phyloP scores from a whole-genome alignment of 352 stramenopile species.

The Phytophthora sojae region DNA sequence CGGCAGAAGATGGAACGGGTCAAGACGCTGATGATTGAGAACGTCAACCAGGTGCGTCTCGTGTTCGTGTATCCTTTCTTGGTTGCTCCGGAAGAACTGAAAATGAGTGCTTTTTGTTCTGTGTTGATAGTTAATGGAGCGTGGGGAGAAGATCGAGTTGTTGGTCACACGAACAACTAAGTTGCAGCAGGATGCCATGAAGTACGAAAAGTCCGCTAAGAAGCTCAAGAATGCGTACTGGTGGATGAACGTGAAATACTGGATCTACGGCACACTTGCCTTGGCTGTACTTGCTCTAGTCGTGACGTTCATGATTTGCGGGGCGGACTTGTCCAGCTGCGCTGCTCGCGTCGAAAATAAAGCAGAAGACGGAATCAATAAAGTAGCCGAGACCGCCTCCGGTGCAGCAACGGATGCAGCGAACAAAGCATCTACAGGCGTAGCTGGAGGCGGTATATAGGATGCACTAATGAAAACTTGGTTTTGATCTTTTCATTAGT shows the following conservation, averaged over 20 bases:
- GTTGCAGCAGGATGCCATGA: constrained; percentile 96
- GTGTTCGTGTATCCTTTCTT: not conserved
- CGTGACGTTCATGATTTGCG: constrained; percentile 77
- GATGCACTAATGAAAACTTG: constrained; percentile 30
- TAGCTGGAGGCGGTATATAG: constrained; percentile 34
- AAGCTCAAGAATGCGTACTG: constrained; percentile 93
- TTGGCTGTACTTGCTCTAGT: constrained; percentile 69
- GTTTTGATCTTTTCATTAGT: constrained; percentile 37
- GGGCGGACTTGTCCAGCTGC: constrained; percentile 75
- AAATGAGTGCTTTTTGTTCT: constrained; percentile 2
- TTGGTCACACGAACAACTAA: constrained; percentile 89
- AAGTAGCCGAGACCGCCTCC: constrained; percentile 21
- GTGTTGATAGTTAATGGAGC: constrained; percentile 90
- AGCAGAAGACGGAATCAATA: constrained; percentile 43
- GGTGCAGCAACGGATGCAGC: constrained; percentile 27
- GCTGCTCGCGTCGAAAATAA: constrained; percentile 49
- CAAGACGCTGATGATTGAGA: constrained; percentile 99
- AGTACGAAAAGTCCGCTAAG: constrained; percentile 95
- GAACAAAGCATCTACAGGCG: constrained; percentile 32
- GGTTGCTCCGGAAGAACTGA: not conserved
- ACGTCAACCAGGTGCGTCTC: constrained; percentile 91
- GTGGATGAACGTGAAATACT: constrained; percentile 90
- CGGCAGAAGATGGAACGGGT: constrained; percentile 98
- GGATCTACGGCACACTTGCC: constrained; percentile 62
- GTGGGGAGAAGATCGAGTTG: constrained; percentile 98